Evolutionary conservation across 2,329 filamentous ascomycete genomes (phyloP).

Genomic region (Fusarium incarnatum): DNA sequence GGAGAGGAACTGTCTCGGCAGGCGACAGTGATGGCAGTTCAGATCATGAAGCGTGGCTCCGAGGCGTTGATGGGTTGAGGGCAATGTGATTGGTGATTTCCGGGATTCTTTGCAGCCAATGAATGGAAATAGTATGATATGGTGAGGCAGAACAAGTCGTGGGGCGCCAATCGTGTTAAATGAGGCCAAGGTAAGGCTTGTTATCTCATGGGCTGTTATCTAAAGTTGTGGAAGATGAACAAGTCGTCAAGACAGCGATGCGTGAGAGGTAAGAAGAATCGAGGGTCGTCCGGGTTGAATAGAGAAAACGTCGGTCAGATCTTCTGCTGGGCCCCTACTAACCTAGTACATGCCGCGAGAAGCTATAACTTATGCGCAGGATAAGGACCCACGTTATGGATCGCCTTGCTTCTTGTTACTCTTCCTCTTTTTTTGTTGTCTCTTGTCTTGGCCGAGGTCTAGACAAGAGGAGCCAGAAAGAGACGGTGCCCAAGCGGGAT

Average conservation of each 20-base stretch:
- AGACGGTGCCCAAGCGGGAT: slow-evolving; percentile 15
- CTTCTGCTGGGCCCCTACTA: slow-evolving; percentile 28
- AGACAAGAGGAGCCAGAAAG: slow-evolving; percentile 37
- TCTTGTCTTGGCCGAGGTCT: slow-evolving; percentile 31
- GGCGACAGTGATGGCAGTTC: slow-evolving; percentile 41
- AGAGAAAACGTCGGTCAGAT: slow-evolving; percentile 46
- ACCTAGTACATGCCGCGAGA: slow-evolving; percentile 35
- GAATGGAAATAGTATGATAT: slow-evolving; percentile 49
- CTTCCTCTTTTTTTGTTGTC: slow-evolving; percentile 11
- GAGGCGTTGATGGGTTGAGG: slow-evolving; percentile 47
- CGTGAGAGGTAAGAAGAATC: slow-evolving; percentile 37
- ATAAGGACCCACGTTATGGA: slow-evolving; percentile 49
- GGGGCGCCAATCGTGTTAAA: slow-evolving; percentile 49
- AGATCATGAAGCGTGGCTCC: slow-evolving; percentile 45
- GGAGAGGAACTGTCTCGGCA: slow-evolving; percentile 48
- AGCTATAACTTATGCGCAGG: slow-evolving; percentile 44
- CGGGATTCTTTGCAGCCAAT: slow-evolving; percentile 51
- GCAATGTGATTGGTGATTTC: slow-evolving; percentile 52
- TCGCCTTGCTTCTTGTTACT: slow-evolving; percentile 41
- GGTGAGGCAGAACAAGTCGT: slow-evolving; percentile 50
- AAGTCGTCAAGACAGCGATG: slow-evolving; percentile 23
- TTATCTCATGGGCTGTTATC: slow-evolving; percentile 33
- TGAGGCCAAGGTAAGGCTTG: slow-evolving; percentile 45
- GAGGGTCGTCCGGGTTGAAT: slow-evolving; percentile 36
- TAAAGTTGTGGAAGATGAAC: slow-evolving; percentile 29